Conservation (phyloP, 1,284 basidiomycete genomes). For the Entoloma clypeatum region DNA sequence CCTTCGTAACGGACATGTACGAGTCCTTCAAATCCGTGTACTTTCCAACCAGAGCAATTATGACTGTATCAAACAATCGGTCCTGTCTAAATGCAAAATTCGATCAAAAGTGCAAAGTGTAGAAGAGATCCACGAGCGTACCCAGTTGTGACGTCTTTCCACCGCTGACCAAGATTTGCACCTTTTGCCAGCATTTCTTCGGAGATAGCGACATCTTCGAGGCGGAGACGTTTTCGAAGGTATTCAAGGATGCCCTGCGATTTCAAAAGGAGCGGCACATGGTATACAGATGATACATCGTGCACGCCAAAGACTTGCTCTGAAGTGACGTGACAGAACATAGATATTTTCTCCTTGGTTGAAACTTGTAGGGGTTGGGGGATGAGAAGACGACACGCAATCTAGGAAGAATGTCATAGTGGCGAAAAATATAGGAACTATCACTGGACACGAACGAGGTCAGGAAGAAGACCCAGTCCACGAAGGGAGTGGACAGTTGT, state of each 20-base stretch:
- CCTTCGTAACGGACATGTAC: constrained; percentile 98
- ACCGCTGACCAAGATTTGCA: constrained; percentile 61
- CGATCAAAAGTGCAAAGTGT: not conserved
- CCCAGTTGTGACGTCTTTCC: constrained; percentile 83
- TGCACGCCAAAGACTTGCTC: constrained; percentile 97
- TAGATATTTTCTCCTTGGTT: constrained; percentile 95
- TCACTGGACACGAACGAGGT: constrained; percentile 60
- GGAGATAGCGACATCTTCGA: constrained; percentile 59
- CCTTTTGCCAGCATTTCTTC: constrained; percentile 61
- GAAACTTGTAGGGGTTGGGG: constrained; percentile 73
- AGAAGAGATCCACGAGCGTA: constrained; percentile 27
- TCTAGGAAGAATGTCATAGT: constrained; percentile 42
- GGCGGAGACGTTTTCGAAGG: constrained; percentile 78
- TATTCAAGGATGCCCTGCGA: constrained; percentile 90
- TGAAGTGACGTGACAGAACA: constrained; percentile 97
- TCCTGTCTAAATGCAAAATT: constrained; percentile 61
- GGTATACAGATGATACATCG: constrained; percentile 96
- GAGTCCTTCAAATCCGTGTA: constrained; percentile 98
- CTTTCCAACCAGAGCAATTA: constrained; percentile 94
- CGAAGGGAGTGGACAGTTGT: constrained; percentile 94
- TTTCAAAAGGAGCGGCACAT: constrained; percentile 91
- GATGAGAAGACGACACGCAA: constrained; percentile 84
- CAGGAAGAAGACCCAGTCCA: constrained; percentile 90
- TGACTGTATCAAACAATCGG: constrained; percentile 87
- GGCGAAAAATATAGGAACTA: constrained; percentile 1